A percentile compares a stretch with the other conserved stretches of the same genome.
Evolutionary conservation across 1,139 yeast genomes (phyloP).

Genomic region (Zygosaccharomyces pseudobailii): DNA sequence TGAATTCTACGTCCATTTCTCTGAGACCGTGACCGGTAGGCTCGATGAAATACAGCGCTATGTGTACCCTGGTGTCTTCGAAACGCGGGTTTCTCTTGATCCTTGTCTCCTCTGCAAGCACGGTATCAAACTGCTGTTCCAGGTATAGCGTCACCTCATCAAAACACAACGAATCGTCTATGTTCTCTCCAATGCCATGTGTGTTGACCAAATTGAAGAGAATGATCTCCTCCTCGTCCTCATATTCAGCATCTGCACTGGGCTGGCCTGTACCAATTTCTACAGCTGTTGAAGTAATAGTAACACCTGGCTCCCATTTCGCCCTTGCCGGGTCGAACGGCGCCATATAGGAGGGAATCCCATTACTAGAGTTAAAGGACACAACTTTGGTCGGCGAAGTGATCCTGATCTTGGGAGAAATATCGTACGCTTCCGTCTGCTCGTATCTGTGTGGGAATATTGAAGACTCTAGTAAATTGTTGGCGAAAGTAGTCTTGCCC

Average conservation of each 20-base stretch:
- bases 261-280: constrained; percentile 42
- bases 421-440: constrained; percentile 18
- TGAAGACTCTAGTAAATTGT: constrained; percentile 62
- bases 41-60: constrained; percentile 62
- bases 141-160: constrained; percentile 67
- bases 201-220: constrained; percentile 63
- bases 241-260: constrained; percentile 26
- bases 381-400: constrained; percentile 34
- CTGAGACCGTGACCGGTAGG: constrained; percentile 77
- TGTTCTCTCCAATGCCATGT: constrained; percentile 73
- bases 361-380: constrained; percentile 35
- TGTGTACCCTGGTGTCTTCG: constrained; percentile 72
- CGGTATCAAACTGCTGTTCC: constrained; percentile 80
- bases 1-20: constrained; percentile 64
- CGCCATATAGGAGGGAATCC: constrained; percentile 30
- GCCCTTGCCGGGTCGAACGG: constrained; percentile 38
- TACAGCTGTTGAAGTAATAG: constrained; percentile 62
- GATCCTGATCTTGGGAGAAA: constrained; percentile 31
- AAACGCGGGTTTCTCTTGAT: constrained; percentile 76
- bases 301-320: constrained; percentile 51
- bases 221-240: constrained; percentile 52
- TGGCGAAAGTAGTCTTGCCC: constrained; percentile 80
- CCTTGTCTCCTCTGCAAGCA: constrained; percentile 71
- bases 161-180: constrained; percentile 62
- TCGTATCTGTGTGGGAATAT: constrained; percentile 54